These are phyloP conservation scores for Filobasidium wieringae DNA, from an alignment of 768 basidiomycete species.

Conservation along the genomic window DNA sequence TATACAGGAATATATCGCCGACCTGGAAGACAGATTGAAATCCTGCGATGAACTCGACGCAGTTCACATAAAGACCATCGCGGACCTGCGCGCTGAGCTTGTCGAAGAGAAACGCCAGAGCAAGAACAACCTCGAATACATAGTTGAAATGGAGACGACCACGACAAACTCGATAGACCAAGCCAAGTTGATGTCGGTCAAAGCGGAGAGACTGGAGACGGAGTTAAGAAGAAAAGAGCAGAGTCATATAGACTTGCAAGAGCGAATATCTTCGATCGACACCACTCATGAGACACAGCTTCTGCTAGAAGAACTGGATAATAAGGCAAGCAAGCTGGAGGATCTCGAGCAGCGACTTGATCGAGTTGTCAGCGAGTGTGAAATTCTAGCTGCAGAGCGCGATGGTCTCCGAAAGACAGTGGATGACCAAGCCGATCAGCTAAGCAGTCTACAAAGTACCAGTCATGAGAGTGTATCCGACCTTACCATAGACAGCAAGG, in stretches of 20 bases:
- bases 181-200: conserved; percentile 53
- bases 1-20: conserved; percentile 72
- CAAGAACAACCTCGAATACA: conserved; percentile 60
- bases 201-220: conserved; percentile 62
- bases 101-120: conserved; percentile 64
- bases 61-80: conserved; percentile 63
- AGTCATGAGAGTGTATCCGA: background rate
- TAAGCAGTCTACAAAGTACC: conserved; percentile 41
- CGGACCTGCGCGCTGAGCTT: conserved; percentile 74
- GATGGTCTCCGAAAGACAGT: conserved; percentile 56
- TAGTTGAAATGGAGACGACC: conserved; percentile 72
- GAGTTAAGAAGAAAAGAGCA: conserved; percentile 63
- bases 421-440: conserved; percentile 58
- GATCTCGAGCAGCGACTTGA: conserved; percentile 66
- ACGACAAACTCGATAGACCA: conserved; percentile 43
- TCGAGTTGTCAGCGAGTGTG: conserved; percentile 63
- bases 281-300: conserved; percentile 57
- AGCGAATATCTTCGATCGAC: conserved; percentile 55
- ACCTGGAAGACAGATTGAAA: conserved; percentile 85
- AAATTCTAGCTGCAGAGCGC: conserved; percentile 56
- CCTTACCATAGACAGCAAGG: background rate
- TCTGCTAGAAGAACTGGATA: conserved; percentile 58
- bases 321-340: conserved; percentile 61
- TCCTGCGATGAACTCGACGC: conserved; percentile 66
- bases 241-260: conserved; percentile 59